Conservation (phyloP, 148 eudicot species). For the Arbutus unedo region DNA sequence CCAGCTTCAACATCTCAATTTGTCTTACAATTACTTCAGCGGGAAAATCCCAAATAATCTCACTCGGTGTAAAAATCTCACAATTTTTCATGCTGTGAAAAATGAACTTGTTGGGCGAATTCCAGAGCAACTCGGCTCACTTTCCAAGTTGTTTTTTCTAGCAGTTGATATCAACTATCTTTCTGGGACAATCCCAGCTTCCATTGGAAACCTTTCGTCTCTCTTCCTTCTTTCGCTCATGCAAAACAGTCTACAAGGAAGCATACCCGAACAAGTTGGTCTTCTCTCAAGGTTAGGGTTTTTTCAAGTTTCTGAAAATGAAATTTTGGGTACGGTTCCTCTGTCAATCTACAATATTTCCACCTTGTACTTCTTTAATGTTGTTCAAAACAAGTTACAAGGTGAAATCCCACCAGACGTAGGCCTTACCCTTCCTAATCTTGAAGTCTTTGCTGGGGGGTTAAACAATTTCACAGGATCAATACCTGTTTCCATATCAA, state of each 20-base stretch:
- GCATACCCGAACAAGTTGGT: slow-evolving; percentile 19
- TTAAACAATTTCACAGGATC: slow-evolving; percentile 24
- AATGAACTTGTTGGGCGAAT: slow-evolving; percentile 31
- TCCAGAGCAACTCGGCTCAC: slow-evolving; percentile 27
- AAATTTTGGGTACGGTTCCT: slow-evolving; percentile 22
- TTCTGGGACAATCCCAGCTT: slow-evolving; percentile 30
- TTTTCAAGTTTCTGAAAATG: slow-evolving; percentile 11
- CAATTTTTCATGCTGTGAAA: background rate
- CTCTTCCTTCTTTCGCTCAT: slow-evolving; percentile 1
- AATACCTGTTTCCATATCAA: slow-evolving; percentile 29
- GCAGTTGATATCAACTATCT: slow-evolving; percentile 19
- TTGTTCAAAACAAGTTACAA: slow-evolving; percentile 5
- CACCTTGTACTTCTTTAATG: background rate
- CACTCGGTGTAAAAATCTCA: slow-evolving; percentile 28
- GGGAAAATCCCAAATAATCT: slow-evolving; percentile 39
- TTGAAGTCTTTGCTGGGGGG: slow-evolving; percentile 11
- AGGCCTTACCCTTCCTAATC: slow-evolving; percentile 21
- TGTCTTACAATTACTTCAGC: slow-evolving; percentile 19
- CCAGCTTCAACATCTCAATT: slow-evolving; percentile 12
- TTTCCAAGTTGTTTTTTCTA: slow-evolving; percentile 18
- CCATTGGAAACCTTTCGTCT: slow-evolving; percentile 31
- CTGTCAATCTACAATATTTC: slow-evolving; percentile 24
- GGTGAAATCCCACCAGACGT: slow-evolving; percentile 20
- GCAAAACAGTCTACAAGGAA: slow-evolving; percentile 14
- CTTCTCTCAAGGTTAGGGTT: background rate